These are phyloP conservation scores for Wallacemonas rigidus DNA, from an alignment of 208 protist genomes.

Conservation along the genomic window DNA sequence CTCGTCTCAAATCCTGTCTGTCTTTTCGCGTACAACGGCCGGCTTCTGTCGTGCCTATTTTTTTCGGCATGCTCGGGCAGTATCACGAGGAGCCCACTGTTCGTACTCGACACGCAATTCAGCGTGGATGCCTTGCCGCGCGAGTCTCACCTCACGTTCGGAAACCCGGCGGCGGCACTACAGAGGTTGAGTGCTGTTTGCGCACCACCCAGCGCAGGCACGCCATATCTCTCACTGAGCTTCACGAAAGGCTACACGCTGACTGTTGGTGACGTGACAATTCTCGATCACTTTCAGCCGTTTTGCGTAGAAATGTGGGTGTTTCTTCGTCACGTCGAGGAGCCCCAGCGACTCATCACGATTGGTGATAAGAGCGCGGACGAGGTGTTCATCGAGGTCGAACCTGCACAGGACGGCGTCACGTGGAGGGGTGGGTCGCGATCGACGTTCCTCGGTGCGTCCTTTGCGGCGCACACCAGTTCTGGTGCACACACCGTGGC, in stretches of 20 bases:
- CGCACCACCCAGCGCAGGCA: background rate
- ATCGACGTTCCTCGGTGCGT: constrained; percentile 75
- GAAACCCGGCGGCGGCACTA: background rate
- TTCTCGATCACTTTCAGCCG: constrained; percentile 80
- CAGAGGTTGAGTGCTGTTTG: background rate
- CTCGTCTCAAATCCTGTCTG: background rate
- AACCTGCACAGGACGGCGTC: constrained; percentile 64
- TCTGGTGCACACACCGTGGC: constrained; percentile 48
- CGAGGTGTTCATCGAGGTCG: constrained; percentile 82
- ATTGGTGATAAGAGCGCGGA: constrained; percentile 84
- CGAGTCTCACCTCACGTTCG: constrained; percentile 10
- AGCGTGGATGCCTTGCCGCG: constrained; percentile 20
- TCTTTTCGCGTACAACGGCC: constrained; percentile 2
- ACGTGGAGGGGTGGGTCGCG: constrained; percentile 78
- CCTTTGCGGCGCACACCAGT: constrained; percentile 64
- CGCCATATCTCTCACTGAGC: constrained; percentile 46
- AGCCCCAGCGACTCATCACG: constrained; percentile 73
- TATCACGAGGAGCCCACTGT: background rate
- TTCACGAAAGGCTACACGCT: constrained; percentile 68
- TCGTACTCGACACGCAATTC: background rate
- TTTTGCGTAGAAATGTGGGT: constrained; percentile 91
- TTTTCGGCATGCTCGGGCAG: background rate
- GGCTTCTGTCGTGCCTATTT: constrained; percentile 9
- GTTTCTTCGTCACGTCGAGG: constrained; percentile 63
- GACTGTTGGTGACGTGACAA: constrained; percentile 56